Evolutionary conservation across 257 asterid genomes (phyloP).

Genomic region (Fraxinus quadrangulata): DNA sequence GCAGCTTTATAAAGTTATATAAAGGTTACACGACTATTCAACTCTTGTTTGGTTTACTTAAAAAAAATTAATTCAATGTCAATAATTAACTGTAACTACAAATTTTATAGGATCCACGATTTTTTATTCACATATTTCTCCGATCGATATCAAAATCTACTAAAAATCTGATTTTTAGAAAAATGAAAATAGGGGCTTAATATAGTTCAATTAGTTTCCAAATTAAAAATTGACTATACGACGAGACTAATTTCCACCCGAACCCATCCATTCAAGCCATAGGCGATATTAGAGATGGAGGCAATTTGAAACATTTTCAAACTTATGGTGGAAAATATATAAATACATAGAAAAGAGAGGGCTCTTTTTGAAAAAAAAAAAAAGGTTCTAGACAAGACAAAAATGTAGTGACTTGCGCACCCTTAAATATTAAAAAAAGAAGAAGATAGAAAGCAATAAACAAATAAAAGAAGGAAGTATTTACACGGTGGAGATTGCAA

Average conservation of each 20-base stretch:
- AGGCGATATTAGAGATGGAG: background rate
- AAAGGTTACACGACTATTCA: too few relatives aligned
- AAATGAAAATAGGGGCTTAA: too few relatives aligned
- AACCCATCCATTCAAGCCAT: background rate
- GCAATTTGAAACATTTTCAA: conserved; percentile 7
- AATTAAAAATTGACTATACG: background rate
- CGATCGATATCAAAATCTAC: too few relatives aligned
- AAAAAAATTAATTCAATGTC: too few relatives aligned
- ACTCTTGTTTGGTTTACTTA: too few relatives aligned
- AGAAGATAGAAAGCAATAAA: background rate
- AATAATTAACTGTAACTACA: too few relatives aligned
- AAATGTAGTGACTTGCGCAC: conserved; percentile 43
- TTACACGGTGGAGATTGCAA: conserved; percentile 47
- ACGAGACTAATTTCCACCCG: background rate
- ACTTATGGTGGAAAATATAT: conserved; percentile 17
- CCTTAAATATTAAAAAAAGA: conserved; percentile 32
- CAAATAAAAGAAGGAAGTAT: conserved; percentile 25
- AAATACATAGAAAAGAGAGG: conserved; percentile 28
- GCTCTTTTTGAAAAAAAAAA: conserved; percentile 17
- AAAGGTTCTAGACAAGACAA: conserved; percentile 46
- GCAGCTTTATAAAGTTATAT: background rate
- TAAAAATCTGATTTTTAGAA: too few relatives aligned
- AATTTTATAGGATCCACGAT: too few relatives aligned
- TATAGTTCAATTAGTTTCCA: too few relatives aligned
- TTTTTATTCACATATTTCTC: too few relatives aligned